Percentiles rank a stretch among this genome's conserved stretches.
phyloP scores from a whole-genome alignment of 306 rosid species.

The Cucurbita argyrosperma region DNA sequence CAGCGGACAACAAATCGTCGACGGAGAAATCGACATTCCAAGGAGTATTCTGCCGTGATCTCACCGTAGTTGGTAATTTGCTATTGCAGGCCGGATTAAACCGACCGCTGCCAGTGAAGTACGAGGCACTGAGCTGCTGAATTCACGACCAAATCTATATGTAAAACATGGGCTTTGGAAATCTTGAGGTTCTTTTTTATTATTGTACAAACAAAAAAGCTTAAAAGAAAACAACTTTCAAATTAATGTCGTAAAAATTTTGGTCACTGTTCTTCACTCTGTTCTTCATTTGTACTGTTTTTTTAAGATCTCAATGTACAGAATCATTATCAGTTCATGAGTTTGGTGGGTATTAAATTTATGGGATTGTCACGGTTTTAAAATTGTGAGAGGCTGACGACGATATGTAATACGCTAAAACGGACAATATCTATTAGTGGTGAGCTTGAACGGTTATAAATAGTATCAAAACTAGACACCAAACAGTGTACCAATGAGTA shows the following conservation, averaged over 20 bases:
- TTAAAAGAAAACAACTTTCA: not conserved
- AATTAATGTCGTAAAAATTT: constrained; percentile 61
- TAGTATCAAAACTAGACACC: too few species aligned
- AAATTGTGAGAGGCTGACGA: too few species aligned
- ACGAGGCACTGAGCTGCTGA: constrained; percentile 80
- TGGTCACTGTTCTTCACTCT: constrained; percentile 28
- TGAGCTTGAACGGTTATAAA: too few species aligned
- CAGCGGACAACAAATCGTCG: constrained; percentile 17
- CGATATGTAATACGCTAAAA: too few species aligned
- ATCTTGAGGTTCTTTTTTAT: constrained; percentile 15
- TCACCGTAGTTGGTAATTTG: constrained; percentile 65
- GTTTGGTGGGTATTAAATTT: too few species aligned
- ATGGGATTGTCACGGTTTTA: too few species aligned
- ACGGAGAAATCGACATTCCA: constrained; percentile 35
- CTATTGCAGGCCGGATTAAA: constrained; percentile 65
- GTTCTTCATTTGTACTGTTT: constrained; percentile 7
- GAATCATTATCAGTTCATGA: constrained; percentile 8
- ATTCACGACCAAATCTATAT: not conserved
- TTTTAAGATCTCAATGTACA: constrained; percentile 27
- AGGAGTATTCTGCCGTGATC: constrained; percentile 86
- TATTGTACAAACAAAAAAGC: constrained; percentile 30
- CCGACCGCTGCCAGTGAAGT: constrained; percentile 68
- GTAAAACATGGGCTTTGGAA: constrained; percentile 2
- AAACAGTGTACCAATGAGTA: too few species aligned
- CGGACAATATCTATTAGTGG: too few species aligned